Evolutionary conservation across 2,329 filamentous ascomycete species (phyloP).

Genomic region (Fusarium floridanum): DNA sequence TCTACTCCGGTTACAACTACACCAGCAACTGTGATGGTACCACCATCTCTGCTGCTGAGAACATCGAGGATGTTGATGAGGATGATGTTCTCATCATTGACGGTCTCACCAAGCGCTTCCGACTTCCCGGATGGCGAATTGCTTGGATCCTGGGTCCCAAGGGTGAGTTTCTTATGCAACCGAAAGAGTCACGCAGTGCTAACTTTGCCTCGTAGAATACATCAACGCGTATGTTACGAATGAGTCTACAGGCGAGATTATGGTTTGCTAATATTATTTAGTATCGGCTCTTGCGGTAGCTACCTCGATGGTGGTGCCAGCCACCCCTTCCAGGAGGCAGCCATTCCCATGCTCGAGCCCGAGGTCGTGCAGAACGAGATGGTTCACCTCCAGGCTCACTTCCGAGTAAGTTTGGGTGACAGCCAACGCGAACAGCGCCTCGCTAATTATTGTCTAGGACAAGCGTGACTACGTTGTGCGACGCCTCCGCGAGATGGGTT

Average conservation of each 20-base stretch:
- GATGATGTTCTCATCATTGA: constrained; percentile 96
- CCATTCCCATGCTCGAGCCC: constrained; percentile 93
- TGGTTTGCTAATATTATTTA: constrained; percentile 45
- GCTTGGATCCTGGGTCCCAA: constrained; percentile 97
- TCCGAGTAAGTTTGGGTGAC: constrained; percentile 67
- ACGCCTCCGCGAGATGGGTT: constrained; percentile 86
- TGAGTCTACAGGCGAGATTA: neutral
- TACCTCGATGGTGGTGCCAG: constrained; percentile 96
- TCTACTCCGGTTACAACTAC: constrained; percentile 98
- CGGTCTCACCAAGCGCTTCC: constrained; percentile 95
- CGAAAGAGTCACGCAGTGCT: constrained; percentile 9
- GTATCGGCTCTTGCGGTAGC: constrained; percentile 88
- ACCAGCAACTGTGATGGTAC: constrained; percentile 90
- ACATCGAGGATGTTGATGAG: constrained; percentile 89
- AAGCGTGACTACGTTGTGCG: constrained; percentile 93
- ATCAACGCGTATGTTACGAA: constrained; percentile 76
- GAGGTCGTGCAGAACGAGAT: constrained; percentile 85
- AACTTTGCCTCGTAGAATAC: constrained; percentile 71
- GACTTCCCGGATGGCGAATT: constrained; percentile 94
- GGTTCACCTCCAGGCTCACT: constrained; percentile 89
- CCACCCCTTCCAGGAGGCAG: constrained; percentile 95
- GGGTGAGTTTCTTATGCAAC: constrained; percentile 50
- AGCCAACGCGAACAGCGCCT: neutral
- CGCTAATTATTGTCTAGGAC: constrained; percentile 59
- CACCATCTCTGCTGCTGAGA: constrained; percentile 89